phyloP scores from a whole-genome alignment of 768 basidiomycete genomes.

The Psilocybe azurescens region DNA sequence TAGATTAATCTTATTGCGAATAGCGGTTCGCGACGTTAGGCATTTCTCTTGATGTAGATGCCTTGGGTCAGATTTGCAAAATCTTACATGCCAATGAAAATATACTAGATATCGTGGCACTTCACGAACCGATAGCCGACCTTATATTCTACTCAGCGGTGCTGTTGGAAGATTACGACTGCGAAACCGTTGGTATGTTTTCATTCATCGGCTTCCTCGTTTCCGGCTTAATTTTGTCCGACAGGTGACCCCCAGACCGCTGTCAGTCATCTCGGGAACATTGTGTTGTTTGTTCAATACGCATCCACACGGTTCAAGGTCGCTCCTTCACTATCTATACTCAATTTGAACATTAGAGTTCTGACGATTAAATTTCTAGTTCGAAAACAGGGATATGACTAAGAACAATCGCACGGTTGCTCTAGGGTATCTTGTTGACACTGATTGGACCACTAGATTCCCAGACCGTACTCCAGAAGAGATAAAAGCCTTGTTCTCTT shows the following conservation, averaged over 20 bases:
- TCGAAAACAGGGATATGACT: constrained; percentile 52
- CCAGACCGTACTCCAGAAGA: constrained; percentile 51
- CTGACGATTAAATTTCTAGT: constrained; percentile 39
- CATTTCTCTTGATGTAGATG: constrained; percentile 64
- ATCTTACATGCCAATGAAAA: constrained; percentile 61
- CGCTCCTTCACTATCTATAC: neutral
- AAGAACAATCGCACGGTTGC: constrained; percentile 51
- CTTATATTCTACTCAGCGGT: constrained; percentile 66
- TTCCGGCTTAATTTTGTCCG: neutral
- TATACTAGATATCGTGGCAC: constrained; percentile 69
- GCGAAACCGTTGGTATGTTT: constrained; percentile 76
- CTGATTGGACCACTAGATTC: constrained; percentile 45
- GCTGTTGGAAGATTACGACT: constrained; percentile 76
- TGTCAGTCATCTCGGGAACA: constrained; percentile 75
- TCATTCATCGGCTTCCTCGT: constrained; percentile 6
- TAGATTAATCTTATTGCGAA: constrained; percentile 1
- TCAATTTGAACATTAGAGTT: neutral
- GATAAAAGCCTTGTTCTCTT: constrained; percentile 50
- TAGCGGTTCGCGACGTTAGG: constrained; percentile 67
- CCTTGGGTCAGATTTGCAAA: constrained; percentile 73
- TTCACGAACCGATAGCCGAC: constrained; percentile 69
- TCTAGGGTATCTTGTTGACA: constrained; percentile 54
- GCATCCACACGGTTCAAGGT: constrained; percentile 71
- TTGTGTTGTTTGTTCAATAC: constrained; percentile 78
- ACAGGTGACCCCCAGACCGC: constrained; percentile 86